Evolutionary conservation across 306 rosid genomes (phyloP), one percentile per base, ranked within the genome.

Genomic region (Rosa multiflora): DNA sequence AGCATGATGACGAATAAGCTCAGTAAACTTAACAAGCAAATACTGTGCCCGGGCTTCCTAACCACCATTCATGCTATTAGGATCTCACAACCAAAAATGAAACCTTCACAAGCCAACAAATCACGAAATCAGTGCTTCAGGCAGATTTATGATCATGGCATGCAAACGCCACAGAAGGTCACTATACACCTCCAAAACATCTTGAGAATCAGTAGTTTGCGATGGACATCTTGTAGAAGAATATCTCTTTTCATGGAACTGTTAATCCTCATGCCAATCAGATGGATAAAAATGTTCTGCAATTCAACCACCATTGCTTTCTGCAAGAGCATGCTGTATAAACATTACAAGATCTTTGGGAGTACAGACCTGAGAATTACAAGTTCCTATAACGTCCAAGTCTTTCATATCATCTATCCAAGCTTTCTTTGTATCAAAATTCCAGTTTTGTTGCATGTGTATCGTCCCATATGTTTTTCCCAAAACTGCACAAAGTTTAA

Each of bases 331-430:
- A 48, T 23, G 63, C 53, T 83, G 85, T 7, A 88, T 82, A 74
- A 91, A 89, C 64, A 63, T 80, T 74, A 88, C 79, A 52, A 95
- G 97, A 85, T 89, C 94, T 59, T 83, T 84, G 49, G 91, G 89
- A 55, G 82, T 76, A 76, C 84, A 85, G 79, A 89, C 49, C 48
- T 70, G 84, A 78, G 81, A 88, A 23, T 80, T n/a, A 63, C 37
- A 78, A 29, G 79, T 84, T 91, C 82, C 81, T 63, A 87, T 51
- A 63, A 84, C 14, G 71, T 42, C 56, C 75, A 80, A 79, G 59
- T 76, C 86, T 74, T 66, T 80, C 66, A 81, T 66, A 77, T 88
- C 90, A 67, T 82, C 62, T 69, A 72, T 58, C 63, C 81, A 71
- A 84, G 79, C 35, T 42, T 85, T 74, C 78, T 77, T 84, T 35